These are phyloP conservation scores for Neotropicomus parvogracilis DNA, from an alignment of 1,284 basidiomycete species.

Conservation along the genomic window DNA sequence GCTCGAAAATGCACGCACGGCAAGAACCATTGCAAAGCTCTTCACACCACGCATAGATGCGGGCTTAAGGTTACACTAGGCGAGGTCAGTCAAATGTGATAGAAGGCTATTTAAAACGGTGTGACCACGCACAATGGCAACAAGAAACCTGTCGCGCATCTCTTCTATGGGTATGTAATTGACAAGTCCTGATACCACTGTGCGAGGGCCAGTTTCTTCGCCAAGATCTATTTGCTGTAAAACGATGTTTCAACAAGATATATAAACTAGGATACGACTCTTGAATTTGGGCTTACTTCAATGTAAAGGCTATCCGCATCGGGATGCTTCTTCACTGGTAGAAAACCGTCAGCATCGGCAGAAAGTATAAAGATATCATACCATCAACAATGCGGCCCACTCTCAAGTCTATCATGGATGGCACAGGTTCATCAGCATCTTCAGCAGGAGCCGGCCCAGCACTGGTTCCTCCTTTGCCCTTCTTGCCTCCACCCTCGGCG, in stretches of 20 bases:
- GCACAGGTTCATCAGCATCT: constrained; percentile 74
- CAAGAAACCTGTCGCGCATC: constrained; percentile 82
- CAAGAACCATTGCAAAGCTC: constrained; percentile 95
- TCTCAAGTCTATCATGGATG: constrained; percentile 92
- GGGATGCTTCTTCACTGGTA: constrained; percentile 84
- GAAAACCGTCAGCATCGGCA: constrained; percentile 2
- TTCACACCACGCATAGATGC: constrained; percentile 95
- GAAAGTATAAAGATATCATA: constrained; percentile 37
- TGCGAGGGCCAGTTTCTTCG: constrained; percentile 88
- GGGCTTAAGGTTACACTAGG: constrained; percentile 89
- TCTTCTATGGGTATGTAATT: constrained; percentile 93
- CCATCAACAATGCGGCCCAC: constrained; percentile 89
- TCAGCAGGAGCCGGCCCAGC: constrained; percentile 46
- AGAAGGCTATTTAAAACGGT: neutral
- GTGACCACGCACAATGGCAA: constrained; percentile 69
- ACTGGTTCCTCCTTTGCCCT: constrained; percentile 41
- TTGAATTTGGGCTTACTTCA: constrained; percentile 51
- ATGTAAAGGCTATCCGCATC: constrained; percentile 92
- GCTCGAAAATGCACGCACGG: constrained; percentile 46
- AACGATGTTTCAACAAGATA: neutral
- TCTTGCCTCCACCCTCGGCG: constrained; percentile 37
- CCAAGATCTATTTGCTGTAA: constrained; percentile 89
- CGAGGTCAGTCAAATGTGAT: constrained; percentile 3
- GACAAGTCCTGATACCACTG: constrained; percentile 92
- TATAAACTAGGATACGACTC: neutral